Percentiles rank a stretch among this genome's conserved stretches.
These are phyloP conservation scores for Dianthus caryophyllus DNA, from an alignment of 148 eudicot genomes.

Conservation along the genomic window DNA sequence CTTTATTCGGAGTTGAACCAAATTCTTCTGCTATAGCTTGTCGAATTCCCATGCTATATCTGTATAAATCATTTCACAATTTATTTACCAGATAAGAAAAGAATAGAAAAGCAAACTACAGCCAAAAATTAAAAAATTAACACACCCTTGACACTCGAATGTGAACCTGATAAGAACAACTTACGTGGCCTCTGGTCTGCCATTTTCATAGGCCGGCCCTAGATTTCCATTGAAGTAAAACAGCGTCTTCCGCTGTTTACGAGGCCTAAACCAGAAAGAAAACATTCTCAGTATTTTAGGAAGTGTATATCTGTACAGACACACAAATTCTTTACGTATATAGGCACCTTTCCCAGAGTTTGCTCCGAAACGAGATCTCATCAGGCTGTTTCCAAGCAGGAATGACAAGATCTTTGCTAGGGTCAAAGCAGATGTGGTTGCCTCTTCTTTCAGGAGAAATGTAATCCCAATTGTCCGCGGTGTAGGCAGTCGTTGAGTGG, in stretches of 20 bases:
- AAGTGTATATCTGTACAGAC: not conserved
- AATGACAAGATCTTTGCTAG: constrained; percentile 87
- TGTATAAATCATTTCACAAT: constrained; percentile 27
- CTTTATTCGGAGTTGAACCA: constrained; percentile 70
- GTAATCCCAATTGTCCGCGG: constrained; percentile 79
- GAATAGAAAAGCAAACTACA: not conserved
- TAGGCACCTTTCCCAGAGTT: constrained; percentile 74
- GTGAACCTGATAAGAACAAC: constrained; percentile 21
- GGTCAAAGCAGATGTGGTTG: constrained; percentile 85
- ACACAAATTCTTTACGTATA: not conserved
- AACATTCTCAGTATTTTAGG: not conserved
- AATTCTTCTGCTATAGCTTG: constrained; percentile 85
- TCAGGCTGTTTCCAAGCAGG: constrained; percentile 96
- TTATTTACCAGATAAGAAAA: not conserved
- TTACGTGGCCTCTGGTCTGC: constrained; percentile 89
- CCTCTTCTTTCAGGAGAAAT: constrained; percentile 76
- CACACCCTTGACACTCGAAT: not conserved
- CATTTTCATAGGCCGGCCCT: constrained; percentile 77
- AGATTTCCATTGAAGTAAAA: constrained; percentile 96
- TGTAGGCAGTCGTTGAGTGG: constrained; percentile 89
- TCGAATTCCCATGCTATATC: constrained; percentile 98
- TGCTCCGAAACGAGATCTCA: constrained; percentile 46
- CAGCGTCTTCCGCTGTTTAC: constrained; percentile 53
- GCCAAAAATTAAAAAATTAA: constrained; percentile 2
- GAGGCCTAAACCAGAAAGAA: constrained; percentile 58